Conservation (phyloP, 805 yeast genomes). For the Wickerhamomyces tratensis region DNA sequence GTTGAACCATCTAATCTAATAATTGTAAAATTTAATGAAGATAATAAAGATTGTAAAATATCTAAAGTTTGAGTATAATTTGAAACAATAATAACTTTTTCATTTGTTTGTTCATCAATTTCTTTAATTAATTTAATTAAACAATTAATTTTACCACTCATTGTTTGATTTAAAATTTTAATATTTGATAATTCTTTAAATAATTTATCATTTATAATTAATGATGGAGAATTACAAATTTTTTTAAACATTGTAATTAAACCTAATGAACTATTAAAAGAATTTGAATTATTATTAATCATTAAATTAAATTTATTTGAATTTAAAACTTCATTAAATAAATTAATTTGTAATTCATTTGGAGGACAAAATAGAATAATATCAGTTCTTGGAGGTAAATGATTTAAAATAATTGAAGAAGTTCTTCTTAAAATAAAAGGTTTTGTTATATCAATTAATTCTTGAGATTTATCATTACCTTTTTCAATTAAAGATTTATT, state of each 20-base stretch:
- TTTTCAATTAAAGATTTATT: conserved; percentile 35
- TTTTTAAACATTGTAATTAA: conserved; percentile 70
- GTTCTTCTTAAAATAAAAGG: conserved; percentile 69
- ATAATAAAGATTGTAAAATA: conserved; percentile 50
- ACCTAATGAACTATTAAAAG: conserved; percentile 39
- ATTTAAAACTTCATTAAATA: conserved; percentile 41
- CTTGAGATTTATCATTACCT: conserved; percentile 58
- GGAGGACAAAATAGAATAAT: conserved; percentile 73
- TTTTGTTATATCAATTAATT: conserved; percentile 53
- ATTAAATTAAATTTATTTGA: conserved; percentile 18
- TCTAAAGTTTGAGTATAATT: conserved; percentile 85
- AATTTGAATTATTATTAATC: conserved; percentile 7
- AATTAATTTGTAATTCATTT: conserved; percentile 42
- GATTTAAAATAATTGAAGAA: conserved; percentile 42
- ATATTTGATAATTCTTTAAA: conserved; percentile 17
- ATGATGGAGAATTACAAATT: conserved; percentile 72
- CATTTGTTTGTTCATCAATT: conserved; percentile 35
- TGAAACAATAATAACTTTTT: conserved; percentile 79
- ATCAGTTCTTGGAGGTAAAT: conserved; percentile 69
- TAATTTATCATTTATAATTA: conserved; percentile 41
- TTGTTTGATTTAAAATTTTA: conserved; percentile 4
- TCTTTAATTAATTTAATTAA: conserved; percentile 46
- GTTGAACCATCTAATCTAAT: conserved; percentile 80
- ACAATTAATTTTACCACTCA: conserved; percentile 54
- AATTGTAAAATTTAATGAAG: conserved; percentile 37